These are phyloP conservation scores for Nothophaeocryptopus gaeumannii DNA, from an alignment of 2,329 filamentous ascomycete genomes.

Conservation along the genomic window DNA sequence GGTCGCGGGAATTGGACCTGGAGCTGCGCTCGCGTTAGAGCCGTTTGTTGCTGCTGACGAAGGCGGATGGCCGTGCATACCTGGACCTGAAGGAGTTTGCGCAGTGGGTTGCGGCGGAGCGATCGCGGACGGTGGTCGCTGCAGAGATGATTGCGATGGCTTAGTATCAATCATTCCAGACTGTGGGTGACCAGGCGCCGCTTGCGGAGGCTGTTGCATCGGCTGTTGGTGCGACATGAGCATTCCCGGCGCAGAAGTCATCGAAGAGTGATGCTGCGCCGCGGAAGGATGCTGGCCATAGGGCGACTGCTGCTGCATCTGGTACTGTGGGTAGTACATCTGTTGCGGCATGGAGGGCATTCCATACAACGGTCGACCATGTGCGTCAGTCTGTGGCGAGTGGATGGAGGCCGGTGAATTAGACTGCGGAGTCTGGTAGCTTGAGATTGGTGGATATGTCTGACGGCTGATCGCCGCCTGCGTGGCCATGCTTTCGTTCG, in stretches of 20 bases:
- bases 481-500: constrained; percentile 66
- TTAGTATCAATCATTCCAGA: constrained; percentile 27
- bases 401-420: constrained; percentile 92
- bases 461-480: constrained; percentile 62
- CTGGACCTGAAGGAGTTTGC: constrained; percentile 32
- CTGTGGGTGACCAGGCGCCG: constrained; percentile 27
- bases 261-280: constrained; percentile 52
- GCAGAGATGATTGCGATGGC: constrained; percentile 26
- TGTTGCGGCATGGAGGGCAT: constrained; percentile 77
- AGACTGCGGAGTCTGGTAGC: constrained; percentile 89
- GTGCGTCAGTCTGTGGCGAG: constrained; percentile 87
- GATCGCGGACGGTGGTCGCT: constrained; percentile 26
- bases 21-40: constrained; percentile 84
- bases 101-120: constrained; percentile 28
- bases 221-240: constrained; percentile 56
- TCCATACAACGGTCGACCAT: constrained; percentile 79
- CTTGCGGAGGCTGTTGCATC: constrained; percentile 22
- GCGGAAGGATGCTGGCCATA: constrained; percentile 54
- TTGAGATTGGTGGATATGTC: constrained; percentile 72
- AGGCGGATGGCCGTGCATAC: constrained; percentile 25
- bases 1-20: constrained; percentile 93
- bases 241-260: constrained; percentile 49
- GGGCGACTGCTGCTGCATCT: constrained; percentile 52
- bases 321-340: constrained; percentile 68
- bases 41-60: constrained; percentile 40